Evolutionary conservation across 164 flowering plant genomes (phyloP).

Genomic region (Tinospora cordifolia): DNA sequence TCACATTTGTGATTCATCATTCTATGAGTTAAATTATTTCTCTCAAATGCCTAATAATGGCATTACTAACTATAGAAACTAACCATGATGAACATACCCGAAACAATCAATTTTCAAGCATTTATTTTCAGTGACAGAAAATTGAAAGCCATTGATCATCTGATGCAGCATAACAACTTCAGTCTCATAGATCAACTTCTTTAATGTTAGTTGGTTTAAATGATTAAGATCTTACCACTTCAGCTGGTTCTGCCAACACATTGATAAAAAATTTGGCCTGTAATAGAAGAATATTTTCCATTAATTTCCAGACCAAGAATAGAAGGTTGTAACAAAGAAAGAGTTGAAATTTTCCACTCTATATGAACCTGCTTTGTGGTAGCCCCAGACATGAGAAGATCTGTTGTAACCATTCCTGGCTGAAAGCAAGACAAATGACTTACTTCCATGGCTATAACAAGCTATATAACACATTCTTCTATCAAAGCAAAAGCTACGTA

Average conservation of each 20-base stretch:
- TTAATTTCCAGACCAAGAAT: constrained; percentile 1
- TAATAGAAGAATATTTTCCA: constrained; percentile 11
- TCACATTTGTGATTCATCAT: no score
- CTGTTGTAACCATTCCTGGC: constrained; percentile 99
- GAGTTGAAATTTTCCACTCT: not conserved
- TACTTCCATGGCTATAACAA: not conserved
- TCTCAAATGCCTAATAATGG: no score
- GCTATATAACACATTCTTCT: no score
- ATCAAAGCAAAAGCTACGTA: no score
- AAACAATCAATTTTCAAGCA: not conserved
- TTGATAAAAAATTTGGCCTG: constrained; percentile 98
- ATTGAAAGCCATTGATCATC: not conserved
- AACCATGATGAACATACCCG: not conserved
- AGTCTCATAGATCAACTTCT: not conserved
- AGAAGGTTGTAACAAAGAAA: not conserved
- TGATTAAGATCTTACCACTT: constrained; percentile 51
- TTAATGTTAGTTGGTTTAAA: not conserved
- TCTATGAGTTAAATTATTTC: no score
- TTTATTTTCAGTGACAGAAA: no score
- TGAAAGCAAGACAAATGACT: constrained; percentile 25
- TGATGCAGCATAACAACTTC: not conserved
- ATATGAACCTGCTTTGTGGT: constrained; percentile 72
- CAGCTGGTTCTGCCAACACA: constrained; percentile 89
- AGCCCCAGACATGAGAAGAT: constrained; percentile 96
- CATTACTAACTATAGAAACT: no score